A percentile compares a stretch with the other conserved stretches of the same genome.
phyloP scores from a whole-genome alignment of 2,329 filamentous ascomycete species.

The Zasmidium cellare region DNA sequence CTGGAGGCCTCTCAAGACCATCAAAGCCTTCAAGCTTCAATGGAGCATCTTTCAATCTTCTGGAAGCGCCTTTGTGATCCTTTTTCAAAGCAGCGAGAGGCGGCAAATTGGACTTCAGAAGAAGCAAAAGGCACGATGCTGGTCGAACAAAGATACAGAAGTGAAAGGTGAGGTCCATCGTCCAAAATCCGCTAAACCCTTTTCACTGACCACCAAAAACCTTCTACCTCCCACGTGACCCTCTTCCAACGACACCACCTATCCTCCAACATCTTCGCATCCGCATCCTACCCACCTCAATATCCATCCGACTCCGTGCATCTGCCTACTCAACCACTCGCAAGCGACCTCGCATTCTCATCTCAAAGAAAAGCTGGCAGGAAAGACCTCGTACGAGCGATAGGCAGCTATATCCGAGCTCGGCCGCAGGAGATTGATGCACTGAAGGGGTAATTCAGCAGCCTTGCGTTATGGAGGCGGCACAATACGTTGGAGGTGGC shows the following conservation, averaged over 20 bases:
- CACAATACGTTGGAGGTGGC: neutral
- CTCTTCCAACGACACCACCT: neutral
- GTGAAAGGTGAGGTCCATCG: neutral
- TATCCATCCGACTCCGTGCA: neutral
- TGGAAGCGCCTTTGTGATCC: no score
- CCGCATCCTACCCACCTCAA: neutral
- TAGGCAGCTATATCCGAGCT: neutral
- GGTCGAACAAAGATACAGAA: neutral
- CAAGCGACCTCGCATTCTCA: neutral
- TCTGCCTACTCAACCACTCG: neutral
- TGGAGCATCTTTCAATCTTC: no score
- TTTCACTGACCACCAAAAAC: no score
- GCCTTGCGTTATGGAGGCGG: neutral
- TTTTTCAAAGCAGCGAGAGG: no score
- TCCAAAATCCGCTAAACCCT: neutral
- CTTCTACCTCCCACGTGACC: no score
- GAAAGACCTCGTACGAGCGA: neutral
- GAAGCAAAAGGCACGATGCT: neutral
- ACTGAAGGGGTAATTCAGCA: neutral
- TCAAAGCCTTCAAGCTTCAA: no score
- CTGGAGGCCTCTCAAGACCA: neutral
- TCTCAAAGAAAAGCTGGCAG: neutral
- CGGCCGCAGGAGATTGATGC: neutral
- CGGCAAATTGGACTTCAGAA: no score
- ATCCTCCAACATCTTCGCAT: neutral